These are phyloP conservation scores for Notholithocarpus densiflorus DNA, from an alignment of 306 rosid species.

Conservation along the genomic window DNA sequence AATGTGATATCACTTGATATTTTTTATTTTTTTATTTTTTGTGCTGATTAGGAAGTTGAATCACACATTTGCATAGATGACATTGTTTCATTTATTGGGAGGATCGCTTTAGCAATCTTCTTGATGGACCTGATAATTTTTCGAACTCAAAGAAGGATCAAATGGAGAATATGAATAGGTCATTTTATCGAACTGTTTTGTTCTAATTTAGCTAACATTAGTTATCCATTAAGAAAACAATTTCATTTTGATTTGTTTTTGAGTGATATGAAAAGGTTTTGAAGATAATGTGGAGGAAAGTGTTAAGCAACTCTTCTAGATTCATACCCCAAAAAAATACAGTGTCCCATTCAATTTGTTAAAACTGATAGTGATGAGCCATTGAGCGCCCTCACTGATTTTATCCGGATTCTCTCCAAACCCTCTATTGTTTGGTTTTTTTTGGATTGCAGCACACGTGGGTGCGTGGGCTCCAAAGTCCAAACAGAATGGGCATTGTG, in stretches of 20 bases:
- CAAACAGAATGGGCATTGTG: not conserved
- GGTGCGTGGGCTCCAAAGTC: not conserved
- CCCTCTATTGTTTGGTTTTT: not conserved
- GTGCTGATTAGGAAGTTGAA: no score
- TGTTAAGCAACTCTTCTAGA: not conserved
- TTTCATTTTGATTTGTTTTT: no score
- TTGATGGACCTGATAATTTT: no score
- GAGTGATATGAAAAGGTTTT: no score
- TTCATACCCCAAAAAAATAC: not conserved
- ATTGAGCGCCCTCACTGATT: not conserved
- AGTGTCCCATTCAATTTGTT: not conserved
- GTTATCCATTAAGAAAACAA: not conserved
- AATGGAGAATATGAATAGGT: not conserved
- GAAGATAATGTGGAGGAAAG: no score
- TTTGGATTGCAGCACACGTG: not conserved
- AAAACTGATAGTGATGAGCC: not conserved
- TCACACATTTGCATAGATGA: no score
- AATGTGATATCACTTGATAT: no score
- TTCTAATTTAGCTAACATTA: not conserved
- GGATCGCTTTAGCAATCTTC: no score
- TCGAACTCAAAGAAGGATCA: not conserved
- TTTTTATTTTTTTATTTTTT: no score
- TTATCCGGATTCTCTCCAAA: not conserved
- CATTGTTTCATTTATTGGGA: no score
- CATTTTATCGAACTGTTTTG: conserved; percentile 8